Base-by-base conservation (phyloP, 139 green algal species). In the Zygnema circumcarinatum region DNA sequence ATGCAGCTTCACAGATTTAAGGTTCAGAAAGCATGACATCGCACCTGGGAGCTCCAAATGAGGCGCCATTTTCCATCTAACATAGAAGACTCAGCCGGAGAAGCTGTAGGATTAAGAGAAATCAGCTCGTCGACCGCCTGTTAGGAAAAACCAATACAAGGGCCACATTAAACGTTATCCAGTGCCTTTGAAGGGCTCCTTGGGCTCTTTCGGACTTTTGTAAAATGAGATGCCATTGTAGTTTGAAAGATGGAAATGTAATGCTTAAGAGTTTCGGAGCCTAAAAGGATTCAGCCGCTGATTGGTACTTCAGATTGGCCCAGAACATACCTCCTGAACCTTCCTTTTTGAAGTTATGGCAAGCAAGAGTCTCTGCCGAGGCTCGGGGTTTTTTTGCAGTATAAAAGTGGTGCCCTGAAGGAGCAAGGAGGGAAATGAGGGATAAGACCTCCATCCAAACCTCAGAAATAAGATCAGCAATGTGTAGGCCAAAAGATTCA, bases 401-500 rank as follows among this genome's bases (percentile, higher is more conserved):
- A 92, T 83, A 75, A 92, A 92, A 62, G 74, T 87, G 39, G 89
- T 91, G 22, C 89, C 85, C 85, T 90, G 85, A 31, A 35, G 41
- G 2, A 29, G 32, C 2, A 80, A 41, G 7, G n/a, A n/a, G n/a
- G n/a, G n/a, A n/a, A n/a, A n/a, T n/a, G n/a, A n/a, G n/a, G n/a
- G n/a, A n/a, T n/a, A n/a, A n/a, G n/a, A n/a, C n/a, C n/a, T n/a
- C n/a, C n/a, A n/a, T n/a, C n/a, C n/a, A n/a, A n/a, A n/a, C n/a
- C n/a, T n/a, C n/a, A n/a, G n/a, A n/a, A n/a, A n/a, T n/a, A n/a
- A n/a, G n/a, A n/a, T n/a, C n/a, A n/a, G n/a, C n/a, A n/a, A n/a
- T n/a, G n/a, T n/a, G n/a, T n/a, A n/a, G n/a, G n/a, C n/a, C n/a
- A n/a, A n/a, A n/a, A n/a, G n/a, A n/a, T n/a, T n/a, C n/a, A n/a